A percentile compares a stretch with the other conserved stretches of the same genome.
Conservation (phyloP, 1,284 basidiomycete genomes). For the Ustilago vetiveriae region DNA sequence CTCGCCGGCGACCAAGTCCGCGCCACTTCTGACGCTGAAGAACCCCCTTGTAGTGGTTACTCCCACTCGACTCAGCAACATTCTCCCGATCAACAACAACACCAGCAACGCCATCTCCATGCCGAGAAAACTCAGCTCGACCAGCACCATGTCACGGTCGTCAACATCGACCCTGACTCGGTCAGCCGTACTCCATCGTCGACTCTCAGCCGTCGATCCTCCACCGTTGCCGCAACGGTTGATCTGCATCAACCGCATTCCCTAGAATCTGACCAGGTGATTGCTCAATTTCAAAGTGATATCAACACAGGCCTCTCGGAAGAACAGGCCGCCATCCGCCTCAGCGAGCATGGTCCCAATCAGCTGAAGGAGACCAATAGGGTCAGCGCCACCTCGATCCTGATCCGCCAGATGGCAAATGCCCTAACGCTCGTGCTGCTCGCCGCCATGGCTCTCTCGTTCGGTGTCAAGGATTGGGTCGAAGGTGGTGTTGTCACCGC, state of each 20-base stretch:
- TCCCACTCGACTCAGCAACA: constrained; percentile 32
- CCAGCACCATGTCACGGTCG: constrained; percentile 31
- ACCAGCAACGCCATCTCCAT: constrained; percentile 14
- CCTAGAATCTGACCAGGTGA: constrained; percentile 42
- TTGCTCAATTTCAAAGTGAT: constrained; percentile 46
- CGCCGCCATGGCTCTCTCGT: constrained; percentile 74
- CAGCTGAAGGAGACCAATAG: constrained; percentile 51
- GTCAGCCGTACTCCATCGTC: constrained; percentile 20
- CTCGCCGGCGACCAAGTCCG: constrained; percentile 34
- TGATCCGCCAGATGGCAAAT: constrained; percentile 61
- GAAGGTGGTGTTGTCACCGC: constrained; percentile 76
- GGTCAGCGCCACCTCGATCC: constrained; percentile 54
- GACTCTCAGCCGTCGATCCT: constrained; percentile 41
- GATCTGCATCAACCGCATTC: constrained; percentile 61
- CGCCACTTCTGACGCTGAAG: constrained; percentile 44
- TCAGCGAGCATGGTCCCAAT: constrained; percentile 48
- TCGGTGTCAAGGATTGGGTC: constrained; percentile 72
- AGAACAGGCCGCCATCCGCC: constrained; percentile 39
- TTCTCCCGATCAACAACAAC: constrained; percentile 16
- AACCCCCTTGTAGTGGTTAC: constrained; percentile 58
- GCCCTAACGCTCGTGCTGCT: constrained; percentile 68
- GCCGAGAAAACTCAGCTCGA: constrained; percentile 32
- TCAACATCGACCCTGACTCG: constrained; percentile 23
- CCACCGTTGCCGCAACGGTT: constrained; percentile 50
- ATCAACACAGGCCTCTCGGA: constrained; percentile 41